Base-by-base conservation (phyloP, 2,329 filamentous ascomycete genomes). In the Fusarium beomiforme region DNA sequence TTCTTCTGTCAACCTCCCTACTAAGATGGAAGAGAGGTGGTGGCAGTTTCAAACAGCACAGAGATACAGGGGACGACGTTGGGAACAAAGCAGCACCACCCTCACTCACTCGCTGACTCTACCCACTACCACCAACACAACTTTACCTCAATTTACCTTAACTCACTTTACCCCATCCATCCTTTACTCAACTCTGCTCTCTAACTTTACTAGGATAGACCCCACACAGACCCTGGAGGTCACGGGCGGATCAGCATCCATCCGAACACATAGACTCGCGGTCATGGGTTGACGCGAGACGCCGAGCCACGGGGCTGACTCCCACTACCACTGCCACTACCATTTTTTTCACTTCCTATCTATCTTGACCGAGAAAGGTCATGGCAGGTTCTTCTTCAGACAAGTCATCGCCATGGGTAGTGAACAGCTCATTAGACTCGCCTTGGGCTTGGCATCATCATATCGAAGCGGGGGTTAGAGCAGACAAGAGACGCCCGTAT, bases 221-320 rank as follows among this genome's bases (percentile, higher is more conserved):
- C 54, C 56, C 47, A 66, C 53, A 44, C 21, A 55, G 64, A 56
- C 55, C 54, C 64, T 65, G 67, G 67, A 56, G 64, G 55, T 51
- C 54, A 47, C 37, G 39, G 26, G 31, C 36, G 49, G 68, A 60
- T 47, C 42, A 54, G 41, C 47, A 24, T 37, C 31, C 43, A 69
- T 46, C 59, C 64, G 42, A 33, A 44, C 50, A 41, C 21, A 56
- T 67, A 49, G 29, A 62, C 64, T 67, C 65, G 57, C 61, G 57
- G 64, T 43, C 65, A 53, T 68, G 57, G 49, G 23, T 44, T 68
- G 31, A 24, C 64, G 42, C 64, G 63, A 67, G 51, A 37, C 43
- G 23, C 64, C 64, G 64, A 67, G 63, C 43, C 42, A 62, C 47
- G 54, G 29, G 23, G 29, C 54, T 62, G 34, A 24, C 24, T 33